Evolutionary conservation across 306 rosid species (phyloP), one percentile per base, ranked within the genome.

Genomic region (Gynostemma pentaphyllum): DNA sequence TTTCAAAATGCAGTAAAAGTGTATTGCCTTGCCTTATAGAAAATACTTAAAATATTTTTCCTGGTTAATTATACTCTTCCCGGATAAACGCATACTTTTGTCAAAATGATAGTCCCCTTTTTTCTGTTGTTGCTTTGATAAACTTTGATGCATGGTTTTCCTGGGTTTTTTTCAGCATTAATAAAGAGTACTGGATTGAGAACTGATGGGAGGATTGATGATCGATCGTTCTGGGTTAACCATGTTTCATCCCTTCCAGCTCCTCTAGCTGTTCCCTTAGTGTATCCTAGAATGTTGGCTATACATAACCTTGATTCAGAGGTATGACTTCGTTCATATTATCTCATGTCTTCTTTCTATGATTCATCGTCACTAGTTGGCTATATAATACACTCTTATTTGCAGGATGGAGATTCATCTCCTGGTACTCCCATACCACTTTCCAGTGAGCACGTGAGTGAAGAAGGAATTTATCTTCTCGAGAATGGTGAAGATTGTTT

Each of bases 401-500:
- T 62, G 61, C 95, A 92, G 99, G 95, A 78, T 66, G 77, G 68
- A 45, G 83, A 84, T 37, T 85, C 76, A 51, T 76, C 88, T 55
- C 80, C 77, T 37, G 68, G 87, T 86, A 89, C 99, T 71, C 79
- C 87, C 51, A 76, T 86, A 72, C 95, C 95, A 16, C 99, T 92
- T 74, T 79, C 95, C 47, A 88, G 95, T 71, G 99, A 92, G 71
- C 90, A 92, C 24, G 70, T 86, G 62, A 86, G 78, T 62, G 92
- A 88, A 18, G 85, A 75, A 12, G 95, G 95, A 62, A 72, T 92
- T 67, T 92, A 92, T 86, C 97, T 92, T 79, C 90, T 92, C 14
- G 99, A 92, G 77, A 88, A 92, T 22, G 99, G 99, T 56, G 83
- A 79, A 48, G 95, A 92, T 70, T 84, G 99, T 78, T 88, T 86